These are phyloP conservation scores for Coemansia sp. DNA, from an alignment of 192 early-diverging fungal genomes.

Conservation along the genomic window DNA sequence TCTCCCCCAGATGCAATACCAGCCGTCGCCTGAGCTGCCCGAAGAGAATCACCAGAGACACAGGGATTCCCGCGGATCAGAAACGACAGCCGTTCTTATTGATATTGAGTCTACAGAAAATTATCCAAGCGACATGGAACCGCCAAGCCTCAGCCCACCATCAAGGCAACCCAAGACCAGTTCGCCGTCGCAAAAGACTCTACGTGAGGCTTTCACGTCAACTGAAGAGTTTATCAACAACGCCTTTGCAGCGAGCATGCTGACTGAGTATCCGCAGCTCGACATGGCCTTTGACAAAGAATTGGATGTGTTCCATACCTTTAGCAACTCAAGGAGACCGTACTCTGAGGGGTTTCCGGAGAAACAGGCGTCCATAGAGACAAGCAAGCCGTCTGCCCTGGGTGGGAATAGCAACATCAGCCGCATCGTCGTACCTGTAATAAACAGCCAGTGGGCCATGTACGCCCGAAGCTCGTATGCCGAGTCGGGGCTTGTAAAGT, in stretches of 20 bases:
- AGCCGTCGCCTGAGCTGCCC: background rate
- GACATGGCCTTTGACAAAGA: conserved; percentile 4
- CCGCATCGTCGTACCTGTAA: background rate
- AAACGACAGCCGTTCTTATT: conserved; percentile 15
- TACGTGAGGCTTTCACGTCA: conserved; percentile 8
- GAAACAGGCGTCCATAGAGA: background rate
- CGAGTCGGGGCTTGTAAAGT: conserved; percentile 45
- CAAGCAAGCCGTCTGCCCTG: background rate
- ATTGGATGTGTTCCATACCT: conserved; percentile 18
- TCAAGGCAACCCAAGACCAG: conserved; percentile 10
- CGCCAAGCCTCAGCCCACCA: conserved; percentile 4
- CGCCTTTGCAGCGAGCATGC: conserved; percentile 4
- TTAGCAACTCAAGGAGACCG: conserved; percentile 18
- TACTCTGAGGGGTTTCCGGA: conserved; percentile 37
- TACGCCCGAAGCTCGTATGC: conserved; percentile 48
- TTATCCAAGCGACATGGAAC: background rate
- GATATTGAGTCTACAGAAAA: background rate
- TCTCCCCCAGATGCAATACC: background rate
- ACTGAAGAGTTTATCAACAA: background rate
- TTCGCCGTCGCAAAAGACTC: conserved; percentile 35
- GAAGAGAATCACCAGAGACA: background rate
- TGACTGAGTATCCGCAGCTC: conserved; percentile 11
- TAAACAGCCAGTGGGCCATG: conserved; percentile 35
- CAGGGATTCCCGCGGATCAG: conserved; percentile 14
- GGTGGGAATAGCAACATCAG: conserved; percentile 2